phyloP scores from a whole-genome alignment of 495 filamentous ascomycete species.

The Usnea hakonensis region DNA sequence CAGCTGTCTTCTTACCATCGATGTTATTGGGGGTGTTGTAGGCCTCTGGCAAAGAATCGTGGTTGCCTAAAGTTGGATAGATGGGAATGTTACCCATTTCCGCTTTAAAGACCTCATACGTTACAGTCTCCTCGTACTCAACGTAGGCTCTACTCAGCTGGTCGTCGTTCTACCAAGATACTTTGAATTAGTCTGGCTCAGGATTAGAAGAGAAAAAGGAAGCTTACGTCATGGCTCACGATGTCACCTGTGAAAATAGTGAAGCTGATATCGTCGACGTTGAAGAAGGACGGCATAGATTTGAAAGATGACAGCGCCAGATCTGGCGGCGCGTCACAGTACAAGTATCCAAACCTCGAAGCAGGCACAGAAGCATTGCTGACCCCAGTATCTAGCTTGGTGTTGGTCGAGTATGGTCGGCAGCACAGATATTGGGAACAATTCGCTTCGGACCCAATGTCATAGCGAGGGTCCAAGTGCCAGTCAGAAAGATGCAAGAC shows the following conservation, averaged over 20 bases:
- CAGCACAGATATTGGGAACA: slow-evolving; percentile 40
- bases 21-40: slow-evolving; percentile 28
- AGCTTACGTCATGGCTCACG: slow-evolving; percentile 33
- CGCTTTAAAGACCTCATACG: slow-evolving; percentile 38
- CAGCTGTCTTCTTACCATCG: slow-evolving; percentile 29
- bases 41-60: slow-evolving; percentile 35
- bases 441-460: slow-evolving; percentile 40
- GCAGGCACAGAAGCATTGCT: slow-evolving; percentile 24
- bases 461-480: slow-evolving; percentile 44
- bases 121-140: slow-evolving; percentile 33
- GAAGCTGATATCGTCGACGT: slow-evolving; percentile 30
- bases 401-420: slow-evolving; percentile 27
- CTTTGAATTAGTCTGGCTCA: background rate
- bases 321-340: slow-evolving; percentile 26
- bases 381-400: slow-evolving; percentile 18
- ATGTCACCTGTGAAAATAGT: slow-evolving; percentile 42
- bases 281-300: slow-evolving; percentile 26
- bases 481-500: slow-evolving; percentile 45
- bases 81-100: slow-evolving; percentile 39
- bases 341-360: slow-evolving; percentile 25
- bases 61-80: slow-evolving; percentile 38
- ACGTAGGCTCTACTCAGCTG: slow-evolving; percentile 32
- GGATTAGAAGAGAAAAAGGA: background rate
- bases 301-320: slow-evolving; percentile 24
- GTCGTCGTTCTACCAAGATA: slow-evolving; percentile 21